Evolutionary conservation across 164 flowering plant genomes (phyloP).

Genomic region (Berberis thunbergii): DNA sequence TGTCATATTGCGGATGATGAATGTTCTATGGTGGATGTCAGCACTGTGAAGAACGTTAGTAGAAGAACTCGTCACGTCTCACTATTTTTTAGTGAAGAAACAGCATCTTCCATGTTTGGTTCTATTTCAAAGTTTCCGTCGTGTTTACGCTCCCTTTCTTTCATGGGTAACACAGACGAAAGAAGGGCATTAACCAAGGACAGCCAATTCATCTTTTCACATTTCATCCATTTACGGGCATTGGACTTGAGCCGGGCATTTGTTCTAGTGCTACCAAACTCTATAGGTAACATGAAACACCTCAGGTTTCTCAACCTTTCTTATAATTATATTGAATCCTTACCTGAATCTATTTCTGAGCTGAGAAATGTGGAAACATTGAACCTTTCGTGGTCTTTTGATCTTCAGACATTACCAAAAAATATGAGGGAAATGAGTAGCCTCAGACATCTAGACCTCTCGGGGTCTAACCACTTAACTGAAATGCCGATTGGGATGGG

Average conservation of each 20-base stretch:
- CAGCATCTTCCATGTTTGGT: not conserved
- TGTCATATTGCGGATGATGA: too few species aligned
- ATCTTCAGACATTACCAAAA: conserved; percentile 1
- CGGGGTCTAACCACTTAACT: not conserved
- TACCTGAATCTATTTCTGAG: conserved; percentile 1
- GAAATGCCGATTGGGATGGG: conserved; percentile 1
- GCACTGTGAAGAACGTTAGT: not conserved
- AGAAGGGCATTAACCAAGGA: not conserved
- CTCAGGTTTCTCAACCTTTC: conserved; percentile 5
- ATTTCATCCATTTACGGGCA: not conserved
- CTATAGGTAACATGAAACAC: not conserved
- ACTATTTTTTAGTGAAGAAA: not conserved
- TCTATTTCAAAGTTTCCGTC: not conserved
- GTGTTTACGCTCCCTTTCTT: not conserved
- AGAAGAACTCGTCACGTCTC: not conserved
- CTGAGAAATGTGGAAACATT: not conserved
- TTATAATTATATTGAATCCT: not conserved
- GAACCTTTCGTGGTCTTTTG: not conserved
- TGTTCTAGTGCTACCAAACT: not conserved
- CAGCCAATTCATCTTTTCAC: not conserved
- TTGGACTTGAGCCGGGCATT: not conserved
- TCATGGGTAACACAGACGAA: too few species aligned
- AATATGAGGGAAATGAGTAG: not conserved
- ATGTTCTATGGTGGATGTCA: not conserved
- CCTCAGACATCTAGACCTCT: conserved; percentile 1